phyloP scores from a whole-genome alignment of 306 rosid species.

The Hippophae rhamnoides region DNA sequence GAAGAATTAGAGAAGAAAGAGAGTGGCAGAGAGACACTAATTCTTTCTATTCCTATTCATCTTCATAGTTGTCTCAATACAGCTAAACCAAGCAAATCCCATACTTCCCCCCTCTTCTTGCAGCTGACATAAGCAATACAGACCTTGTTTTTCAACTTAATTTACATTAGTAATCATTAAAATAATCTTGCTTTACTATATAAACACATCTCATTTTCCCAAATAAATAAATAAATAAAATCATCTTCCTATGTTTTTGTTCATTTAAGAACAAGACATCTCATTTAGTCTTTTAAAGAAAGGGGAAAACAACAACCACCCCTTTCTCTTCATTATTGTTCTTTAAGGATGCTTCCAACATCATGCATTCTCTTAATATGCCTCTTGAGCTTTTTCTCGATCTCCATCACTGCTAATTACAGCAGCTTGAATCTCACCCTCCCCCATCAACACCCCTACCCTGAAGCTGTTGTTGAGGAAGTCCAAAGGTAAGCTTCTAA shows the following conservation, averaged over 20 bases:
- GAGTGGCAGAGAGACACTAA: background rate
- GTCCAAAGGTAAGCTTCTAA: conserved; percentile 50
- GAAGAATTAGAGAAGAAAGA: conserved; percentile 18
- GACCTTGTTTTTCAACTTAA: conserved; percentile 28
- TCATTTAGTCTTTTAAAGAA: background rate
- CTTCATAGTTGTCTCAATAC: conserved; percentile 5
- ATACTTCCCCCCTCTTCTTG: conserved; percentile 8
- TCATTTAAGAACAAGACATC: too few species aligned
- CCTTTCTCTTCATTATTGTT: conserved; percentile 18
- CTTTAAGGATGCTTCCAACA: conserved; percentile 45
- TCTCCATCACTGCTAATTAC: conserved; percentile 32
- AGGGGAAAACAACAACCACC: conserved; percentile 5
- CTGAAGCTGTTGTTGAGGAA: conserved; percentile 63
- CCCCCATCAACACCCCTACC: conserved; percentile 79
- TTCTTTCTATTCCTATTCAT: conserved; percentile 10
- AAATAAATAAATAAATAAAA: conserved; percentile 4
- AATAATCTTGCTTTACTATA: conserved; percentile 26
- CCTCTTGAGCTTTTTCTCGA: conserved; percentile 32
- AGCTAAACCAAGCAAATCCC: background rate
- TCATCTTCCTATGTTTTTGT: too few species aligned
- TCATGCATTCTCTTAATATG: conserved; percentile 65
- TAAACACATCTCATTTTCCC: conserved; percentile 32
- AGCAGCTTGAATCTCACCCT: conserved; percentile 42
- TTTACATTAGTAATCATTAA: conserved; percentile 2
- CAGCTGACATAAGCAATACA: conserved; percentile 7